Conservation (phyloP, 306 rosid species). For the Arachis stenosperma region DNA sequence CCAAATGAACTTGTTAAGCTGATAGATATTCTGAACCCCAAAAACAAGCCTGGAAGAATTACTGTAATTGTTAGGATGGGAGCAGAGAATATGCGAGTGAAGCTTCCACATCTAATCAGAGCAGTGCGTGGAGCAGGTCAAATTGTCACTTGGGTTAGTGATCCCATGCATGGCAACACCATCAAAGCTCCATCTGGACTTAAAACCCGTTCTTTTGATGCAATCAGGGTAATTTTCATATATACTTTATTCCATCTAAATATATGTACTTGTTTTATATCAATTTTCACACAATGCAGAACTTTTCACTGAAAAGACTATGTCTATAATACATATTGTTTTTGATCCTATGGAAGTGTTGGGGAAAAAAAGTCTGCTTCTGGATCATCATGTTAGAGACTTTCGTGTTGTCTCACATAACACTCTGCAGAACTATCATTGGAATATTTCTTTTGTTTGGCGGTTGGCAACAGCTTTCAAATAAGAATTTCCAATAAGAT, state of each 20-base stretch:
- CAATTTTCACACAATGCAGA: slow-evolving; percentile 1
- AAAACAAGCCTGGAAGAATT: slow-evolving; percentile 61
- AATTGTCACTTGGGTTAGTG: slow-evolving; percentile 65
- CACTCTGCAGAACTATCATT: slow-evolving; percentile 16
- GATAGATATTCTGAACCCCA: slow-evolving; percentile 56
- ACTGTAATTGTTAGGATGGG: slow-evolving; percentile 63
- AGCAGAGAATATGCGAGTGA: slow-evolving; percentile 65
- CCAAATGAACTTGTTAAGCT: slow-evolving; percentile 55
- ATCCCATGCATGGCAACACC: slow-evolving; percentile 67
- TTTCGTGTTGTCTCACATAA: slow-evolving; percentile 8
- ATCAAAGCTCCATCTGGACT: slow-evolving; percentile 65
- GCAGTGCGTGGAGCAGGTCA: slow-evolving; percentile 61
- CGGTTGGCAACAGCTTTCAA: not conserved
- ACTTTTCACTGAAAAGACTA: slow-evolving; percentile 10
- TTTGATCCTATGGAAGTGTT: not conserved
- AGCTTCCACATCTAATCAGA: slow-evolving; percentile 59
- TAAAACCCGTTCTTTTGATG: slow-evolving; percentile 59
- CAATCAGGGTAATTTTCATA: slow-evolving; percentile 53
- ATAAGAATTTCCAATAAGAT: slow-evolving; percentile 7
- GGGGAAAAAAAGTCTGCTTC: not conserved
- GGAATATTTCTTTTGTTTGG: slow-evolving; percentile 8
- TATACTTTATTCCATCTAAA: slow-evolving; percentile 16
- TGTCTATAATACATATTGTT: slow-evolving; percentile 12
- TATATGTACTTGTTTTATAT: not conserved
- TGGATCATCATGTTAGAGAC: not conserved